Conservation (phyloP, 306 rosid species). For the Medicago lupulina region DNA sequence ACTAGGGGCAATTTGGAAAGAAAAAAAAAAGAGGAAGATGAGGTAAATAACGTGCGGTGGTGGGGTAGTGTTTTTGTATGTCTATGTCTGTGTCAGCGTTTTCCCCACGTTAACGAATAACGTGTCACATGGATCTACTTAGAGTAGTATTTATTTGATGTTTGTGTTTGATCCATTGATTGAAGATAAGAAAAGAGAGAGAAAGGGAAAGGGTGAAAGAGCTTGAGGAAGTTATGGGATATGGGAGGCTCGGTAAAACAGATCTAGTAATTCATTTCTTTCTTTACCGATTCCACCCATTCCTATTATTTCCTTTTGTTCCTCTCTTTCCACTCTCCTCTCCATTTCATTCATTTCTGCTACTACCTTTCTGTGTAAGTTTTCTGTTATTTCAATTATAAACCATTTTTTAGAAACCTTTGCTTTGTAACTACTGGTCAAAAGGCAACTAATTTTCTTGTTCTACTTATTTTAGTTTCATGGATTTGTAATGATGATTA, state of each 20-base stretch:
- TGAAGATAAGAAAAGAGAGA: conserved; percentile 26
- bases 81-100: background rate
- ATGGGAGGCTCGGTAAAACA: conserved; percentile 50
- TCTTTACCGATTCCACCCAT: conserved; percentile 55
- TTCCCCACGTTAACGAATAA: background rate
- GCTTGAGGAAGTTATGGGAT: conserved; percentile 49
- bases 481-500: too few relatives aligned
- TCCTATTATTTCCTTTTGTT: conserved; percentile 49
- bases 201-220: conserved; percentile 49
- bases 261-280: background rate
- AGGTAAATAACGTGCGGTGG: too few relatives aligned
- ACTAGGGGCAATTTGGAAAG: too few relatives aligned
- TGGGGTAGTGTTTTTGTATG: background rate
- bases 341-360: background rate
- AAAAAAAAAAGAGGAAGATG: too few relatives aligned
- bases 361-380: too few relatives aligned
- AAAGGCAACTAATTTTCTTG: too few relatives aligned
- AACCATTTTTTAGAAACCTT: too few relatives aligned
- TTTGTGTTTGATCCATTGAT: background rate
- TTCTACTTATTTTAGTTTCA: too few relatives aligned
- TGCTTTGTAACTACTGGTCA: too few relatives aligned
- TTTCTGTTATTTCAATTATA: too few relatives aligned
- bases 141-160: background rate
- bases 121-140: background rate
- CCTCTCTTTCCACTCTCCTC: conserved; percentile 46